Conservation (phyloP, 805 yeast species). For the Blastobotrys parvus region DNA sequence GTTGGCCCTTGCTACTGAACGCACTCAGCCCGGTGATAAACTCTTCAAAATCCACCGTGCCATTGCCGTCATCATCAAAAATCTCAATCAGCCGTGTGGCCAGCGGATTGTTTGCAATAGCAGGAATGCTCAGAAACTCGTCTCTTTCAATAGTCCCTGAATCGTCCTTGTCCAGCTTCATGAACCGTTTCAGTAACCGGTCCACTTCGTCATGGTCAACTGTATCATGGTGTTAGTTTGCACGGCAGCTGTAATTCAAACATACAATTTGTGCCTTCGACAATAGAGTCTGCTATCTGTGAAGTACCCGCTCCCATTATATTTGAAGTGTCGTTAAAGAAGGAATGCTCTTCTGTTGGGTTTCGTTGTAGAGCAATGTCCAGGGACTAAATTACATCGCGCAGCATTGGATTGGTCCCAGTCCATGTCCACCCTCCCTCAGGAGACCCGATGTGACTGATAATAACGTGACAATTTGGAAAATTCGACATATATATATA, state of each 20-base stretch:
- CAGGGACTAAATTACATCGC: too few relatives aligned
- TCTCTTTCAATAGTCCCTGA: constrained; percentile 86
- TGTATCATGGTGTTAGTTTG: constrained; percentile 13
- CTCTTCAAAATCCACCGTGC: constrained; percentile 92
- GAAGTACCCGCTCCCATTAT: constrained; percentile 20
- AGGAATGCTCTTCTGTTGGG: too few relatives aligned
- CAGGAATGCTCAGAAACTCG: constrained; percentile 89
- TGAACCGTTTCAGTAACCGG: constrained; percentile 81
- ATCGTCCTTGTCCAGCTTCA: constrained; percentile 90
- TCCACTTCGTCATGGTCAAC: constrained; percentile 88
- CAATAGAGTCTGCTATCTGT: constrained; percentile 21
- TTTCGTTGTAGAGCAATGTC: too few relatives aligned
- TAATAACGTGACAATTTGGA: too few relatives aligned
- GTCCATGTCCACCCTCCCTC: too few relatives aligned
- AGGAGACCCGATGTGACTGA: too few relatives aligned
- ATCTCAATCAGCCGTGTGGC: constrained; percentile 88
- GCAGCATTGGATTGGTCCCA: too few relatives aligned
- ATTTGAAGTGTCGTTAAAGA: too few relatives aligned
- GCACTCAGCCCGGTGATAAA: constrained; percentile 81
- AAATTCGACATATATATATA: too few relatives aligned
- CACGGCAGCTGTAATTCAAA: neutral
- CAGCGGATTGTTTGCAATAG: constrained; percentile 81
- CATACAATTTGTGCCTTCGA: constrained; percentile 26
- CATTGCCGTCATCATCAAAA: constrained; percentile 87
- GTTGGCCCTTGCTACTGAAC: constrained; percentile 75